Evolutionary conservation across 2,329 filamentous ascomycete species (phyloP).

Genomic region (Aspergillus tubingensis): DNA sequence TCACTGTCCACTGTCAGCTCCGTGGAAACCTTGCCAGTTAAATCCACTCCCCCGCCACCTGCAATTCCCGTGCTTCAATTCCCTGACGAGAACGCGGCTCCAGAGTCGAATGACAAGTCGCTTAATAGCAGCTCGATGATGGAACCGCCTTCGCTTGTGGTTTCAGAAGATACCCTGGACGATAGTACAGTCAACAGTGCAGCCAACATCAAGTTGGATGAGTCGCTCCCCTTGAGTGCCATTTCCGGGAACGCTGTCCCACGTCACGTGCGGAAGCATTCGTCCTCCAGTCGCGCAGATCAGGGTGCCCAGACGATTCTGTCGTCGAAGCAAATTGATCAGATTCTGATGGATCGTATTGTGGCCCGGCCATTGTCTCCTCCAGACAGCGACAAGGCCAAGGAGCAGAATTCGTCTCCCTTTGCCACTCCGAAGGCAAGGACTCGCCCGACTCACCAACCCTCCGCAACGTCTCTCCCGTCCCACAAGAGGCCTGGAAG

Average conservation of each 20-base stretch:
- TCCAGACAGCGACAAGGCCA: constrained; percentile 35
- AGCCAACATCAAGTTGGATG: constrained; percentile 29
- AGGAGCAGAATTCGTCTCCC: constrained; percentile 34
- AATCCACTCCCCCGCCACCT: constrained; percentile 33
- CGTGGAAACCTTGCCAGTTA: constrained; percentile 49
- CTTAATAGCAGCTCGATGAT: constrained; percentile 16
- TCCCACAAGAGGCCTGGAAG: constrained; percentile 66
- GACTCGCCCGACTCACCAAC: constrained; percentile 34
- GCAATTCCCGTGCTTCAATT: constrained; percentile 21
- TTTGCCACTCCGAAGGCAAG: constrained; percentile 41
- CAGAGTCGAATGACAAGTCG: constrained; percentile 23
- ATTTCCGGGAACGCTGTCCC: constrained; percentile 59
- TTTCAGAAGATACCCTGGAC: constrained; percentile 66
- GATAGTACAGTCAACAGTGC: constrained; percentile 51
- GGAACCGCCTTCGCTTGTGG: constrained; percentile 47
- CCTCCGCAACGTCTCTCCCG: constrained; percentile 34
- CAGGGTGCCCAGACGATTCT: constrained; percentile 80
- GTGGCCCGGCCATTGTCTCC: constrained; percentile 35
- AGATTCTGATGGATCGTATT: constrained; percentile 64
- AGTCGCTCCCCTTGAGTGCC: constrained; percentile 60
- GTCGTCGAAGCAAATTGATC: constrained; percentile 79
- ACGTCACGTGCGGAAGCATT: constrained; percentile 27
- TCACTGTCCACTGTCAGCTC: constrained; percentile 47
- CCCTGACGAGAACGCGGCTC: constrained; percentile 27
- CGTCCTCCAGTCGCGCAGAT: constrained; percentile 58